Evolutionary conservation across 768 basidiomycete species (phyloP).

Genomic region (Russula vinacea): DNA sequence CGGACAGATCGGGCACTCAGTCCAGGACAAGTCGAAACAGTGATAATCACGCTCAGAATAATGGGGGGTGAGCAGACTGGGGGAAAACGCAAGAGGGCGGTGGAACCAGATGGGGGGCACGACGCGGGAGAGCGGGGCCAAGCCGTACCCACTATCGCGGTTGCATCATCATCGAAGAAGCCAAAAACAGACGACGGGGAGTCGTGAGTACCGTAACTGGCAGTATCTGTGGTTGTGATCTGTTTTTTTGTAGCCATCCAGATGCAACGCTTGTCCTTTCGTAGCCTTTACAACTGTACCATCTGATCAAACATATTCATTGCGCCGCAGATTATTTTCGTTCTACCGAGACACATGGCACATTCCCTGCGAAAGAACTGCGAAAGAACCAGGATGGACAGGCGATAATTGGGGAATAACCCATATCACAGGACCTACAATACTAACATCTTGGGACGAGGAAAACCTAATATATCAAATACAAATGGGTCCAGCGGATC

Average conservation of each 20-base stretch:
- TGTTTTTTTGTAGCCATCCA: conserved; percentile 14
- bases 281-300: not conserved
- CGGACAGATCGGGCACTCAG: conserved; percentile 38
- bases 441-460: not conserved
- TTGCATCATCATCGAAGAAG: conserved; percentile 39
- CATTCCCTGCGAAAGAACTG: not conserved
- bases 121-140: conserved; percentile 63
- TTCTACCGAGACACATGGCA: not conserved
- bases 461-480: not conserved
- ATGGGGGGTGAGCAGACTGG: conserved; percentile 48
- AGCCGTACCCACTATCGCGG: conserved; percentile 48
- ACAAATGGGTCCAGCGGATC: not conserved
- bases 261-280: conserved; percentile 20
- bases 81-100: conserved; percentile 72
- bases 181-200: conserved; percentile 39
- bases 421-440: not conserved
- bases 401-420: not conserved
- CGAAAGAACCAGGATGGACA: not conserved
- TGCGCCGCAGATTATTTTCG: not conserved
- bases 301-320: not conserved
- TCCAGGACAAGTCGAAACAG: conserved; percentile 28
- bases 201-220: conserved; percentile 17
- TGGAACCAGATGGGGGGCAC: conserved; percentile 76
- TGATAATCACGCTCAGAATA: conserved; percentile 29
- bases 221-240: conserved; percentile 5